Conservation (phyloP, 2,329 filamentous ascomycete genomes). For the Drechslera avenae region DNA sequence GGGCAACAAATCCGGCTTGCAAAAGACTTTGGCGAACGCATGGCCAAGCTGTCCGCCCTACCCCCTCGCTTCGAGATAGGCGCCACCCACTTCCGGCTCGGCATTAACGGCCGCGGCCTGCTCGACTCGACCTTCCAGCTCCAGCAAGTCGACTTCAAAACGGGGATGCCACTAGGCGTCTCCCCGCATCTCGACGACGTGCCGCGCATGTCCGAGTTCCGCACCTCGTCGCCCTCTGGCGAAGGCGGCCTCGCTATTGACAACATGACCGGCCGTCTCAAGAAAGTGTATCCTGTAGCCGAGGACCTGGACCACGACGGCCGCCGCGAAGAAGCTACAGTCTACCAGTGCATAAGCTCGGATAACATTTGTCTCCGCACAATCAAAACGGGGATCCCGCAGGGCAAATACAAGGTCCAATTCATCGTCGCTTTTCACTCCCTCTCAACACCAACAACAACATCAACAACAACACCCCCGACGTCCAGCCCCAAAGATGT, state of each 20-base stretch:
- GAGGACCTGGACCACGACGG: constrained; percentile 46
- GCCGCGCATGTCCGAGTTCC: constrained; percentile 29
- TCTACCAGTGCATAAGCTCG: constrained; percentile 41
- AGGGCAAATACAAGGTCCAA: constrained; percentile 44
- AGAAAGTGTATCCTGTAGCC: constrained; percentile 43
- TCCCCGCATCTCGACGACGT: constrained; percentile 26
- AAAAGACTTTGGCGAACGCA: constrained; percentile 39
- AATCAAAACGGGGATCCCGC: constrained; percentile 46
- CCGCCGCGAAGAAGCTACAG: constrained; percentile 40
- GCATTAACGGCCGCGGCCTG: constrained; percentile 39
- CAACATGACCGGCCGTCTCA: constrained; percentile 26
- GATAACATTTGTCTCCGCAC: constrained; percentile 44
- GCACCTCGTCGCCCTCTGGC: constrained; percentile 36
- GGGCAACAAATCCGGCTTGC: constrained; percentile 39
- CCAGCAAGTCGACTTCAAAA: constrained; percentile 48
- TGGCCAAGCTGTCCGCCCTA: constrained; percentile 45
- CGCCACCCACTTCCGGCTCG: constrained; percentile 39
- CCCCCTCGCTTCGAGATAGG: constrained; percentile 45
- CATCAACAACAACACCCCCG: no score
- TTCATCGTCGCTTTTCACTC: constrained; percentile 44
- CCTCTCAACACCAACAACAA: no score
- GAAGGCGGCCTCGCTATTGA: constrained; percentile 40
- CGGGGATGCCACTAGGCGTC: constrained; percentile 39
- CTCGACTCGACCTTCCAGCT: constrained; percentile 39
- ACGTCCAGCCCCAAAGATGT: constrained; percentile 35